Conservation (phyloP, 345 rosid genomes). For the Citrus hindsii region DNA sequence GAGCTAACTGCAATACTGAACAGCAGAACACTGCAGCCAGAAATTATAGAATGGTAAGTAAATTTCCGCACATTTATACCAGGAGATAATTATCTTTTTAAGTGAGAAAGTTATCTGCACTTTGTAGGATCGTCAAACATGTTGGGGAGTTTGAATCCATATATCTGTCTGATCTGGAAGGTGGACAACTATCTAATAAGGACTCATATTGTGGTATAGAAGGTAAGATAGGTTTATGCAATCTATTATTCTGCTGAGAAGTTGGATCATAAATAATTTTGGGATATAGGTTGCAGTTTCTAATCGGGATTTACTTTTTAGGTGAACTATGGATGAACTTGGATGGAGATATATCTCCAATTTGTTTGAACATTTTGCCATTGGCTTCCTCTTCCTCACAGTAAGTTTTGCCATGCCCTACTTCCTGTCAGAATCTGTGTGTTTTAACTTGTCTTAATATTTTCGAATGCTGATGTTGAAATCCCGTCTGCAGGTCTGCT, state of each 20-base stretch:
- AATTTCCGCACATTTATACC: conserved; percentile 6
- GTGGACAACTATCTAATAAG: conserved; percentile 44
- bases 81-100: background rate
- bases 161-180: conserved; percentile 67
- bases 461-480: conserved; percentile 19
- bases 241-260: conserved; percentile 1
- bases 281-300: conserved; percentile 9
- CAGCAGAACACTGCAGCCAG: conserved; percentile 55
- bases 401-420: conserved; percentile 35
- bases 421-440: conserved; percentile 8
- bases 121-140: conserved; percentile 66
- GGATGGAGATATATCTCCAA: conserved; percentile 82
- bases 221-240: conserved; percentile 37
- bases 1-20: conserved; percentile 57
- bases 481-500: conserved; percentile 44
- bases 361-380: conserved; percentile 74
- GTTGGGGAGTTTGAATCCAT: conserved; percentile 75
- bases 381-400: conserved; percentile 56
- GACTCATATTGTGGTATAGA: conserved; percentile 53
- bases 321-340: conserved; percentile 94
- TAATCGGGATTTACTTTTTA: conserved; percentile 22
- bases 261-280: conserved; percentile 1
- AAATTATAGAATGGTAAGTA: conserved; percentile 70
- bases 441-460: conserved; percentile 8
- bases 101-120: conserved; percentile 12